Evolutionary conservation across 257 asterid genomes (phyloP).

Genomic region (Prunella vulgaris): DNA sequence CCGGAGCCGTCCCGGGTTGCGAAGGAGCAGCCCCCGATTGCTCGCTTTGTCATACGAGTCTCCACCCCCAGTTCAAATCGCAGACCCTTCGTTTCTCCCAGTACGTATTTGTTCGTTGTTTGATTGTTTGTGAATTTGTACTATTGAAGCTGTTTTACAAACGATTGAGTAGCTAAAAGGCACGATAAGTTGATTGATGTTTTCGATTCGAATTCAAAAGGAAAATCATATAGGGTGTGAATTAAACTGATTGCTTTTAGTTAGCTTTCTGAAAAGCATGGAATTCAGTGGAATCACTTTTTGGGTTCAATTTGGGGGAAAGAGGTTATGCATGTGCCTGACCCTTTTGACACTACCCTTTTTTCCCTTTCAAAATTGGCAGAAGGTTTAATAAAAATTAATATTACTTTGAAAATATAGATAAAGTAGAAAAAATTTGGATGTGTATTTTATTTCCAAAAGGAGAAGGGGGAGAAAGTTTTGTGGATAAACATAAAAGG

Average conservation of each 20-base stretch:
- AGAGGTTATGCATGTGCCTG: neutral
- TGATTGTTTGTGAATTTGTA: neutral
- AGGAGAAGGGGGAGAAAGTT: no score
- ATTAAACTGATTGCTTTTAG: neutral
- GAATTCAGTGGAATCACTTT: neutral
- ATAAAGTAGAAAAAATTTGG: no score
- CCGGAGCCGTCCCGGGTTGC: constrained; percentile 74
- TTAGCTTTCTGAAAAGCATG: neutral
- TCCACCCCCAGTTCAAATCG: constrained; percentile 60
- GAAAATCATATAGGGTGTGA: neutral
- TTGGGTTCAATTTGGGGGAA: constrained; percentile 14
- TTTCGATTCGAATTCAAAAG: neutral
- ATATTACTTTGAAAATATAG: no score
- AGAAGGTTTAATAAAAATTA: no score
- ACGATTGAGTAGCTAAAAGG: neutral
- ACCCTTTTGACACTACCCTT: constrained; percentile 1
- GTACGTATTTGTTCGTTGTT: constrained; percentile 26
- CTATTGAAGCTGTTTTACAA: neutral
- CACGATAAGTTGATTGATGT: neutral
- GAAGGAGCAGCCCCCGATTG: constrained; percentile 88
- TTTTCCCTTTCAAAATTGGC: no score
- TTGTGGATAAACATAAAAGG: no score
- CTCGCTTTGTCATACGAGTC: constrained; percentile 80
- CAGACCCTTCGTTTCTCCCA: constrained; percentile 68
- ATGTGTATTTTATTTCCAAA: no score